phyloP scores from a whole-genome alignment of 345 rosid genomes.

The Camelina neglecta region DNA sequence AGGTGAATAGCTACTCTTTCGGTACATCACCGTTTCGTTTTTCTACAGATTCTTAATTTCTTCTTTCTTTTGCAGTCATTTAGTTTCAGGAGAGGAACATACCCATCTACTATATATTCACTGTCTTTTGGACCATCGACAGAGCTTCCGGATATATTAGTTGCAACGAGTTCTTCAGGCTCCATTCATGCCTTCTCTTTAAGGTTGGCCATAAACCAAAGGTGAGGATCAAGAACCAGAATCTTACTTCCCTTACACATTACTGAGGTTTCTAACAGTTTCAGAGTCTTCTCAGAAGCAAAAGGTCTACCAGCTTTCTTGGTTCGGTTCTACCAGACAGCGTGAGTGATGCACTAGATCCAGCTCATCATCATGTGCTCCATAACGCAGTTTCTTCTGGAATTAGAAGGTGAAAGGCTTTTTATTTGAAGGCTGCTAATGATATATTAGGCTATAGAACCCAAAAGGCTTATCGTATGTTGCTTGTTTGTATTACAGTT shows the following conservation, averaged over 20 bases:
- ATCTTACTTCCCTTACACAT: constrained; percentile 15
- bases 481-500: constrained; percentile 49
- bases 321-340: constrained; percentile 82
- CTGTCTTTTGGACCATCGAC: constrained; percentile 84
- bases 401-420: constrained; percentile 62
- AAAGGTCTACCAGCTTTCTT: constrained; percentile 71
- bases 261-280: constrained; percentile 21
- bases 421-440: constrained; percentile 8
- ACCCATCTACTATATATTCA: constrained; percentile 82
- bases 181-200: constrained; percentile 78
- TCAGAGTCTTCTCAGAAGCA: constrained; percentile 48
- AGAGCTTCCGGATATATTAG: constrained; percentile 75
- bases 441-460: neutral
- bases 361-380: constrained; percentile 78
- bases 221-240: constrained; percentile 50
- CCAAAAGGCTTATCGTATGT: neutral
- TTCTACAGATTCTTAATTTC: constrained; percentile 26
- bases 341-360: constrained; percentile 80
- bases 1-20: constrained; percentile 54
- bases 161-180: constrained; percentile 88
- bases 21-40: neutral
- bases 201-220: constrained; percentile 64
- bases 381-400: constrained; percentile 73
- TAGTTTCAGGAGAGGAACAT: constrained; percentile 91
- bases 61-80: constrained; percentile 57